Percentiles rank a stretch among this genome's conserved stretches.
phyloP scores from a whole-genome alignment of 805 yeast species.

The Saturnispora serradocipensis region DNA sequence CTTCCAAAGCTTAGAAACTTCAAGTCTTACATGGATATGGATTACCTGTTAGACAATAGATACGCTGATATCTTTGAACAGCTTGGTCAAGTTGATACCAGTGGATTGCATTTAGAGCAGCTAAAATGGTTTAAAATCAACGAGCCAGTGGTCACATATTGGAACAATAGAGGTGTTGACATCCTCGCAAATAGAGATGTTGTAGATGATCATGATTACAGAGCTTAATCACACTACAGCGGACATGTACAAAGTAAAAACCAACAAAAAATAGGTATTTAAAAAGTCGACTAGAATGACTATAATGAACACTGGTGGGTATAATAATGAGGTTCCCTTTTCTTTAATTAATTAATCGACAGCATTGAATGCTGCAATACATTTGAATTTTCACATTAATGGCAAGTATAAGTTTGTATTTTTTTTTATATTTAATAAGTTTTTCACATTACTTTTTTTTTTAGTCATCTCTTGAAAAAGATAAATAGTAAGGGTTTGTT shows the following conservation, averaged over 20 bases:
- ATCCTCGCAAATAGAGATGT: constrained; percentile 5
- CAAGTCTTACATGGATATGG: constrained; percentile 33
- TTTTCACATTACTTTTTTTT: neutral
- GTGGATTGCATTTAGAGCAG: constrained; percentile 30
- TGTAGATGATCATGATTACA: neutral
- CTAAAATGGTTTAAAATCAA: constrained; percentile 26
- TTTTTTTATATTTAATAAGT: neutral
- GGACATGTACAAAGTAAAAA: neutral
- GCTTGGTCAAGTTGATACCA: constrained; percentile 26
- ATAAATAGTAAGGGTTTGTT: neutral
- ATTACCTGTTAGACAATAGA: constrained; percentile 32
- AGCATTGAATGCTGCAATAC: neutral
- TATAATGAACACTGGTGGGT: neutral
- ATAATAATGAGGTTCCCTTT: neutral
- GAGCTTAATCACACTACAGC: neutral
- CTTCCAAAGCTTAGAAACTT: constrained; percentile 32
- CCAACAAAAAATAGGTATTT: neutral
- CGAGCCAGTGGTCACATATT: constrained; percentile 13
- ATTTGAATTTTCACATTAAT: neutral
- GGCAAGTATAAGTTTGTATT: neutral
- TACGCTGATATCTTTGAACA: constrained; percentile 27
- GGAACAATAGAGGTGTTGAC: constrained; percentile 10
- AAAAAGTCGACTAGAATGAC: neutral
- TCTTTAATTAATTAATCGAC: neutral
- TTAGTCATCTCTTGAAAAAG: neutral